phyloP scores from a whole-genome alignment of 2,329 filamentous ascomycete genomes.

The Allantophomopsis lycopodina region DNA sequence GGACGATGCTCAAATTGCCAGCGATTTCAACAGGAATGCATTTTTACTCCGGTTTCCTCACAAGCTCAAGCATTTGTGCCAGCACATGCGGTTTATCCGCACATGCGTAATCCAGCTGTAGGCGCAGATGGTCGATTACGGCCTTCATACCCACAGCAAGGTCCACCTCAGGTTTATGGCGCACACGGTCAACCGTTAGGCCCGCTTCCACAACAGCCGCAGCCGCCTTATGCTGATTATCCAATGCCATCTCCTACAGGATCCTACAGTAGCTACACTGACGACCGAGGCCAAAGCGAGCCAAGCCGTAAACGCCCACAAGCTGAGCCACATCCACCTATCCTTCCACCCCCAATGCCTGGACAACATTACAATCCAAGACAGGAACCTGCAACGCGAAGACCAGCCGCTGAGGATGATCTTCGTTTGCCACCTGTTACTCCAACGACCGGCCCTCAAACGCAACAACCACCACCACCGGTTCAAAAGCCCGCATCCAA shows the following conservation, averaged over 20 bases:
- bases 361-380: slow-evolving; percentile 14
- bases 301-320: slow-evolving; percentile 16
- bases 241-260: slow-evolving; percentile 17
- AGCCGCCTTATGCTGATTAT: slow-evolving; percentile 16
- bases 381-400: slow-evolving; percentile 9
- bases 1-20: slow-evolving; percentile 62
- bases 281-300: slow-evolving; percentile 5
- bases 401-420: slow-evolving; percentile 16
- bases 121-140: slow-evolving; percentile 18
- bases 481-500: slow-evolving; percentile 8
- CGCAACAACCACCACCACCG: not conserved
- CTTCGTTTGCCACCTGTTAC: slow-evolving; percentile 19
- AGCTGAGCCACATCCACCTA: slow-evolving; percentile 19
- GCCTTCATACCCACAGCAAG: slow-evolving; percentile 10
- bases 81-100: slow-evolving; percentile 51
- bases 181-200: slow-evolving; percentile 24
- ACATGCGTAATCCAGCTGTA: slow-evolving; percentile 27
- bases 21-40: slow-evolving; percentile 62
- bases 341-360: slow-evolving; percentile 22
- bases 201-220: slow-evolving; percentile 6
- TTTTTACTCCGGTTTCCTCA: slow-evolving; percentile 64
- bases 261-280: slow-evolving; percentile 13
- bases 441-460: slow-evolving; percentile 7
- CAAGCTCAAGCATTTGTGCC: slow-evolving; percentile 65
- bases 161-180: slow-evolving; percentile 20